Percentiles rank a stretch among this genome's conserved stretches.
Evolutionary conservation across 129 eudicot species (phyloP).

Genomic region (Rutidosis leptorrhynchoides): DNA sequence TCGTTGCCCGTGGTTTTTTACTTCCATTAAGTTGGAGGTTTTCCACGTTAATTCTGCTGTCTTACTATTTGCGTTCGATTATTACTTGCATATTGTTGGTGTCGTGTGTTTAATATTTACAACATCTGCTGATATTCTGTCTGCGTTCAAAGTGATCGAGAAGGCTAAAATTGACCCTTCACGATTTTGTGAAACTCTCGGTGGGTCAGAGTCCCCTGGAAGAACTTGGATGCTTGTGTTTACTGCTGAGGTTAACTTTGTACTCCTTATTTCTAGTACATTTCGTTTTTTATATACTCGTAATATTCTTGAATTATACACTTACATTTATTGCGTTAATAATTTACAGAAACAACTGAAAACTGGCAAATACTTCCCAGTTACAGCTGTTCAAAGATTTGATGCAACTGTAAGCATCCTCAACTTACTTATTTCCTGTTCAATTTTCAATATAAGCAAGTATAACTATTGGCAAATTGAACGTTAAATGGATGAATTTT

Average conservation of each 20-base stretch:
- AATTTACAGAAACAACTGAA: constrained; percentile 50
- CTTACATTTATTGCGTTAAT: neutral
- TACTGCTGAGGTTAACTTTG: constrained; percentile 64
- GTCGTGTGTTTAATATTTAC: too few relatives aligned
- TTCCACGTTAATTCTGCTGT: too few relatives aligned
- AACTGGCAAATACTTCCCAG: constrained; percentile 77
- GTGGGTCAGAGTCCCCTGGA: constrained; percentile 89
- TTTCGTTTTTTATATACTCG: neutral
- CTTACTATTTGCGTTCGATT: too few relatives aligned
- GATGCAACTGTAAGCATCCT: constrained; percentile 86
- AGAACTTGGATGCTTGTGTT: constrained; percentile 97
- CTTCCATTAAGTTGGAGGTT: too few relatives aligned
- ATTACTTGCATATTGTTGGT: too few relatives aligned
- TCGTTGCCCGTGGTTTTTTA: too few relatives aligned
- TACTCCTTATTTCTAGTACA: neutral
- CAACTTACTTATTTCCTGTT: neutral
- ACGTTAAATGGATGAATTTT: neutral
- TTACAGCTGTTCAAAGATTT: constrained; percentile 94
- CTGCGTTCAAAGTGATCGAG: constrained; percentile 66
- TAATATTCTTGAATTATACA: too few relatives aligned
- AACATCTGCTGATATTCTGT: constrained; percentile 60
- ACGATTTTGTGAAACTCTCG: constrained; percentile 74
- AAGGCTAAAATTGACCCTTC: constrained; percentile 91
- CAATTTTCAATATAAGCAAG: neutral
- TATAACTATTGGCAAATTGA: neutral